Percentiles rank a stretch among this genome's conserved stretches.
Evolutionary conservation across 331 rosid genomes (phyloP).

Genomic region (Dryas integrifolia): DNA sequence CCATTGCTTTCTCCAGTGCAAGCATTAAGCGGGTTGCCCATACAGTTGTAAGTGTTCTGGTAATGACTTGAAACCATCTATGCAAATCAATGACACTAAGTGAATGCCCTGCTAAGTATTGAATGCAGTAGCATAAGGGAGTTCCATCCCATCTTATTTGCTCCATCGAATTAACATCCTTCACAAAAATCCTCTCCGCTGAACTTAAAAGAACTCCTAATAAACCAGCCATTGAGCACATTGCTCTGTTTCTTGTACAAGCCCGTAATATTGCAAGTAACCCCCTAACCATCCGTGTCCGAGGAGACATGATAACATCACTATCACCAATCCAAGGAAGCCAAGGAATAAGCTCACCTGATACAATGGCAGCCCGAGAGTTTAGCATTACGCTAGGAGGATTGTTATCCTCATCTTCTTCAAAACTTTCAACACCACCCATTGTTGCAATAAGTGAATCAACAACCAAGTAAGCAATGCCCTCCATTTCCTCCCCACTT

Average conservation of each 20-base stretch:
- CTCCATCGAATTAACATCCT: constrained; percentile 60
- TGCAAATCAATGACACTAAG: constrained; percentile 75
- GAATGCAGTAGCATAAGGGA: constrained; percentile 89
- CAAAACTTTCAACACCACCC: constrained; percentile 99
- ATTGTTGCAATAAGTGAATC: constrained; percentile 97
- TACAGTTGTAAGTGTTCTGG: constrained; percentile 64
- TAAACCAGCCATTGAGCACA: constrained; percentile 95
- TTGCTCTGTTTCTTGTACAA: constrained; percentile 94
- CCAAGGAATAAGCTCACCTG: constrained; percentile 93
- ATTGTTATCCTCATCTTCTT: constrained; percentile 80
- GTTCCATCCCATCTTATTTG: constrained; percentile 88
- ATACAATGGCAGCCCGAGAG: constrained; percentile 92
- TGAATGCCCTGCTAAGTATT: constrained; percentile 91
- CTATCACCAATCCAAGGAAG: constrained; percentile 87
- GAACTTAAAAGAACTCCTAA: constrained; percentile 78
- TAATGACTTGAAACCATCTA: constrained; percentile 79
- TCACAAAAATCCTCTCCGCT: constrained; percentile 68
- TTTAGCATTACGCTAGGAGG: constrained; percentile 99
- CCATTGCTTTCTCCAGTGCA: constrained; percentile 83
- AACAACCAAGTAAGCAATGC: constrained; percentile 64
- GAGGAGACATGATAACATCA: constrained; percentile 71
- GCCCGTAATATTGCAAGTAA: constrained; percentile 92
- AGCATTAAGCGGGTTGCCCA: constrained; percentile 79
- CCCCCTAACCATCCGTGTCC: constrained; percentile 95
- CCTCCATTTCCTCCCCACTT: constrained; percentile 66